phyloP scores from a whole-genome alignment of 495 filamentous ascomycete species.

The Achaetomiella virescens region DNA sequence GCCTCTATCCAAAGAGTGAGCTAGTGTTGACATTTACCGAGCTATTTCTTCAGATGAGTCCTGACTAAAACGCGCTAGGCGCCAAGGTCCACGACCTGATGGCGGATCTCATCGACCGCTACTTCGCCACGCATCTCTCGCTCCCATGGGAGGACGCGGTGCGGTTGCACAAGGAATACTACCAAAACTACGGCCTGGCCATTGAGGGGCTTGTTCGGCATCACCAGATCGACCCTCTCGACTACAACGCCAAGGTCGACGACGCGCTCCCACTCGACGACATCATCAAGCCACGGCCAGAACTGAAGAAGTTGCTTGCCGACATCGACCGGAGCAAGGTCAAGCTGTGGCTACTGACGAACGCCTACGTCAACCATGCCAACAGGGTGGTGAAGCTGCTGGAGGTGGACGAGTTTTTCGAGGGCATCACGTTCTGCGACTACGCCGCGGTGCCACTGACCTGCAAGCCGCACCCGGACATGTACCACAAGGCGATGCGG shows the following conservation, averaged over 20 bases:
- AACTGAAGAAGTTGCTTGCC: constrained; percentile 67
- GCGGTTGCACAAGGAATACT: constrained; percentile 82
- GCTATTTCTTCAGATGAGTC: too few species aligned
- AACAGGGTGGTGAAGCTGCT: constrained; percentile 75
- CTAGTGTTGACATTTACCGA: too few species aligned
- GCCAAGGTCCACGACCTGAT: constrained; percentile 68
- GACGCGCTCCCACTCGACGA: constrained; percentile 86
- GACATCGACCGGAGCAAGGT: constrained; percentile 76
- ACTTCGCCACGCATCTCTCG: constrained; percentile 73
- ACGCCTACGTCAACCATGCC: constrained; percentile 88
- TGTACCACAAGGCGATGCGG: constrained; percentile 76
- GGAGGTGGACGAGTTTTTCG: constrained; percentile 79
- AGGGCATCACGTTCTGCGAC: constrained; percentile 89
- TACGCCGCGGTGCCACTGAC: constrained; percentile 61
- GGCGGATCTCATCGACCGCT: constrained; percentile 69
- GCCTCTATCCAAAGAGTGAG: constrained; percentile 64
- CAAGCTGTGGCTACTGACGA: constrained; percentile 89
- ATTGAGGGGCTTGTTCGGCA: constrained; percentile 89
- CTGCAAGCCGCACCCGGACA: constrained; percentile 78
- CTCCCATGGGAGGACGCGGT: constrained; percentile 67
- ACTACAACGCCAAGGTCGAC: constrained; percentile 91
- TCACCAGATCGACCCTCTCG: constrained; percentile 91
- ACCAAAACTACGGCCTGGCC: constrained; percentile 91
- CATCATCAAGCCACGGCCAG: constrained; percentile 69
- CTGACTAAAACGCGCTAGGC: constrained; percentile 33